Conservation (phyloP, 1,139 yeast genomes). For the Debaryomyces sp. region DNA sequence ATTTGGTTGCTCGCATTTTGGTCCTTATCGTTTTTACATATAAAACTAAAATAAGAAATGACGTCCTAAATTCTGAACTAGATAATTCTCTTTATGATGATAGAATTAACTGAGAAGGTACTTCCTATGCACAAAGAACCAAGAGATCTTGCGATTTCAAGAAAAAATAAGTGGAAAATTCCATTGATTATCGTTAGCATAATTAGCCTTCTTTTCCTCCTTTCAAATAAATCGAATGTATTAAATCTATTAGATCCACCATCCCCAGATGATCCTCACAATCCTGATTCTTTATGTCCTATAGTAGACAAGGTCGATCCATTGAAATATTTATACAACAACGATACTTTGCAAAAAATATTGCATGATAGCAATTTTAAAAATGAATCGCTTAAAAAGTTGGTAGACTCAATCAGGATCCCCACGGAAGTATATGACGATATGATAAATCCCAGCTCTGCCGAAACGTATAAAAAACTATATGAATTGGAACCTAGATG, state of each 20-base stretch:
- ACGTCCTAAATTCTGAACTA: not conserved
- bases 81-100: not conserved
- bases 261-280: slow-evolving; percentile 2
- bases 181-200: not conserved
- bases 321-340: slow-evolving; percentile 21
- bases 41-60: not conserved
- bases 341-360: slow-evolving; percentile 27
- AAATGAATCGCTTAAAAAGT: slow-evolving; percentile 40
- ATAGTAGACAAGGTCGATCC: slow-evolving; percentile 36
- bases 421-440: slow-evolving; percentile 67
- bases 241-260: not conserved
- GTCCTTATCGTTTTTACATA: not conserved
- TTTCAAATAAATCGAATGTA: not conserved
- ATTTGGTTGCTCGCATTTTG: not conserved
- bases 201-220: not conserved
- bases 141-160: not conserved
- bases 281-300: slow-evolving; percentile 38
- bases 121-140: not conserved
- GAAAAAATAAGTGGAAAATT: not conserved
- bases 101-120: not conserved
- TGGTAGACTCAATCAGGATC: slow-evolving; percentile 58
- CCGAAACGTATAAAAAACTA: slow-evolving; percentile 26
- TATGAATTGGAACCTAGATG: slow-evolving; percentile 32
- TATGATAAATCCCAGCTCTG: slow-evolving; percentile 28
- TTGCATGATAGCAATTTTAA: slow-evolving; percentile 43